Percentiles rank a stretch among this genome's conserved stretches.
Evolutionary conservation across 495 filamentous ascomycete genomes (phyloP).

Genomic region (Podospora pseudoanserina): DNA sequence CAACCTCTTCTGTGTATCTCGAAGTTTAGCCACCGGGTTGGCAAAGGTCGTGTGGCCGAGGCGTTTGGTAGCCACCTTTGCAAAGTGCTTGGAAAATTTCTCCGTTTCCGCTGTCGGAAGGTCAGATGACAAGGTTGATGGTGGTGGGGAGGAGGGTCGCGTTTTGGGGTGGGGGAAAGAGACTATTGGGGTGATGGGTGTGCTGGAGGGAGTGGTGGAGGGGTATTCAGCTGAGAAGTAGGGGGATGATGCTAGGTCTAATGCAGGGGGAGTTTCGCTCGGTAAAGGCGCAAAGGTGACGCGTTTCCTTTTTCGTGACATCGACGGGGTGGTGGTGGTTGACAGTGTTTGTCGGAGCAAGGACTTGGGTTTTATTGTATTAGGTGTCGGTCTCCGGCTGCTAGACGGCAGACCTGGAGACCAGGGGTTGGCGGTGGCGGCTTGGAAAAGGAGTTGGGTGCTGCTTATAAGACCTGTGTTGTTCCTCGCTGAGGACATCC

Average conservation of each 20-base stretch:
- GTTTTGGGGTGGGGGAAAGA: not conserved
- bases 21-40: not conserved
- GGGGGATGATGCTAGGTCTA: not conserved
- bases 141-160: not conserved
- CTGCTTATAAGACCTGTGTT: not conserved
- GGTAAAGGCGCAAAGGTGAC: not conserved
- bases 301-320: not conserved
- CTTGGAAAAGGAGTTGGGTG: not conserved
- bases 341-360: not conserved
- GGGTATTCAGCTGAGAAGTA: not conserved
- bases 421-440: not conserved
- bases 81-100: not conserved
- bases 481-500: not conserved
- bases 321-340: not conserved
- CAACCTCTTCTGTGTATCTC: not conserved
- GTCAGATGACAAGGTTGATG: not conserved
- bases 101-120: not conserved
- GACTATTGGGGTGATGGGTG: not conserved
- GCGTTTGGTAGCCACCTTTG: not conserved
- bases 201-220: not conserved
- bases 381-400: not conserved
- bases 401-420: not conserved
- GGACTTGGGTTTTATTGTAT: not conserved
- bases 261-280: not conserved
- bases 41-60: not conserved